Evolutionary conservation across 2,329 filamentous ascomycete genomes (phyloP), one percentile per base, ranked within the genome.

Genomic region (Leptographium lundbergii): DNA sequence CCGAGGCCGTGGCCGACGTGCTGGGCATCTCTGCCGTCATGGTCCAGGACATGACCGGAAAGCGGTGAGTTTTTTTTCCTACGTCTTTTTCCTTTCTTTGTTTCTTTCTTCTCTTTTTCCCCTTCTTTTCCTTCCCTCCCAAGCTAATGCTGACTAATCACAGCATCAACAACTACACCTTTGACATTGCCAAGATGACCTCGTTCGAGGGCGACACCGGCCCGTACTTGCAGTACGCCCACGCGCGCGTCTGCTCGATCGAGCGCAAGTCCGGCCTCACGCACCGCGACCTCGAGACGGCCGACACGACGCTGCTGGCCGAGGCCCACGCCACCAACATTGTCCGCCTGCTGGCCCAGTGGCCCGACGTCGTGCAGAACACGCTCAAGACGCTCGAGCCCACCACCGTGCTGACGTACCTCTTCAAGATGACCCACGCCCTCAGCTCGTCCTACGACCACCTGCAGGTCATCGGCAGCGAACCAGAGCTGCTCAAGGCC

Each of bases 21-120:
- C 81, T 97, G 3, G 94, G 92, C 63, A 96, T 97, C 69, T 91
- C 88, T 64, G 87, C 88, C 69, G 92, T 97, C 69, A 97, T 97
- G 91, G 90, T 96, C 24, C 92, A 97, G 73, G 94, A 97, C 69
- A 96, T 97, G 90, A 88, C 83, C 64, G 94, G 92, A 71, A 97
- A 96, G 82, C 22, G 14, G 42, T 45, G 6, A 14, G 42, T 45
- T 17, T 17, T 6, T 13, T 13, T 2, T 13, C 36, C 25, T 10
- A 17, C n/a, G 10, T 25, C 22, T 7, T 22, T 32, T 42, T 25
- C 19, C 14, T 39, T 24, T 55, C 56, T 29, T 7, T 39, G 13
- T 54, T 25, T 55, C 58, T 9, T 17, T 11, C 17, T 17, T 4
- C 25, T 60, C 27, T 4, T 29, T 29, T 7, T 29, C 27, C 27